Conservation (phyloP, 179 eudicot genomes). For the Beta lomatogona region DNA sequence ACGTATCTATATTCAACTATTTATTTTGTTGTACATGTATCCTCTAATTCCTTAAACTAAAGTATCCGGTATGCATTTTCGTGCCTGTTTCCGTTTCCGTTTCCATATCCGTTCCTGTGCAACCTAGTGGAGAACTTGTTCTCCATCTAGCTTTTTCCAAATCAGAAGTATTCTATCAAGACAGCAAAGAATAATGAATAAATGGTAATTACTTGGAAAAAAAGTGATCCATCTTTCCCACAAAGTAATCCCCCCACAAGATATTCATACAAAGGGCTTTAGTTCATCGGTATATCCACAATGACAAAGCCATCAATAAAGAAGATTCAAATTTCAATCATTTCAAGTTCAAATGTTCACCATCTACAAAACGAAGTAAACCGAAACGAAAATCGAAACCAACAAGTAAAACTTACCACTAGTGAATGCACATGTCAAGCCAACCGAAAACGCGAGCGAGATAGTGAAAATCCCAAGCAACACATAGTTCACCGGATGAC, state of each 20-base stretch:
- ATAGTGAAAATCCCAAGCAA: constrained; percentile 71
- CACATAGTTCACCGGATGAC: constrained; percentile 70
- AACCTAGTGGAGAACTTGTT: too few relatives aligned
- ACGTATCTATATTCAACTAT: too few relatives aligned
- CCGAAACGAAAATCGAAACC: background rate
- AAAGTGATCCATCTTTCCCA: background rate
- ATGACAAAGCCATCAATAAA: background rate
- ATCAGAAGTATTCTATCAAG: background rate
- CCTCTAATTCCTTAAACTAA: too few relatives aligned
- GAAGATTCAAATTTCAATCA: background rate
- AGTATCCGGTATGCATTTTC: too few relatives aligned
- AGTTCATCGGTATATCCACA: background rate
- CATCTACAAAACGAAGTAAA: background rate
- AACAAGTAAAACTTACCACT: constrained; percentile 47
- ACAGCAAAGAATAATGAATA: constrained; percentile 6
- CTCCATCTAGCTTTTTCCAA: too few relatives aligned
- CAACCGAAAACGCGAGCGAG: constrained; percentile 66
- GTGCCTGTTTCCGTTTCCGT: too few relatives aligned
- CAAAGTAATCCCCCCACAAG: background rate
- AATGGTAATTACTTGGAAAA: background rate
- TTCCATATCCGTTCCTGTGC: too few relatives aligned
- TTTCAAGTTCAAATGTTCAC: background rate
- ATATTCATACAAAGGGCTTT: background rate
- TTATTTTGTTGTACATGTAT: too few relatives aligned
- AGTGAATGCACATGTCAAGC: constrained; percentile 82